Base-by-base conservation (phyloP, 2,329 filamentous ascomycete genomes). In the Aspergillus sp. region DNA sequence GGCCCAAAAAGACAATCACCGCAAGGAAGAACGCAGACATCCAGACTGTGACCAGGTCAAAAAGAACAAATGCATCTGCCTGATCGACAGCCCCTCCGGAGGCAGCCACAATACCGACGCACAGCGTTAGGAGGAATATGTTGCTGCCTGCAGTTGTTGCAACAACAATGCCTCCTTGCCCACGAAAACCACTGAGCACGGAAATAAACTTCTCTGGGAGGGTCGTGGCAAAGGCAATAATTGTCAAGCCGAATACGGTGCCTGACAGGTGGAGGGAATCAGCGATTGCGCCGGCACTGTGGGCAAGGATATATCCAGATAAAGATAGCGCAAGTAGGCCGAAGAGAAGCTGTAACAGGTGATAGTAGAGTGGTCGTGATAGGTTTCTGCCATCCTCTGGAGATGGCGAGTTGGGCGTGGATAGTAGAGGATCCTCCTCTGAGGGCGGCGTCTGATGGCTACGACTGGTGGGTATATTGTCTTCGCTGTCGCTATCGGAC, bases 91-190 rank as follows among this genome's bases (percentile, higher is more conserved):
- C 35, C 2, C n/a, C 21, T 4, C 21, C 37, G 3, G 61, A 47
- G 2, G 66, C 40, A 4, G 66, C 66, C 11, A 72, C 57, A 39
- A 72, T 40, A 12, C 70, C 82, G 15, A 77, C 67, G 62, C 81
- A 84, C 4, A 84, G 68, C 2, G 80, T 78, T 15, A 84, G 68
- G 33, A 84, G 68, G 64, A 84, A 85, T 35, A 84, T 81, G 57
- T 84, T 84, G 60, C 81, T 83, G 4, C 81, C 82, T 0, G 77
- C 81, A 3, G 80, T 82, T 45, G 80, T 83, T 0, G 81, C 82
- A 6, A 81, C 78, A 8, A 84, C 65, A 47, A 84, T 81, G 1
- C 80, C 80, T 2, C 68, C 65, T 17, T 83, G 77, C 4, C 79
- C 80, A 14, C 77, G 74, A 11, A 64, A 70, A 15, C 80, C 78